A percentile compares a stretch with the other conserved stretches of the same genome.
These are phyloP conservation scores for Lagenaria siceraria DNA, from an alignment of 306 rosid genomes.

Conservation along the genomic window DNA sequence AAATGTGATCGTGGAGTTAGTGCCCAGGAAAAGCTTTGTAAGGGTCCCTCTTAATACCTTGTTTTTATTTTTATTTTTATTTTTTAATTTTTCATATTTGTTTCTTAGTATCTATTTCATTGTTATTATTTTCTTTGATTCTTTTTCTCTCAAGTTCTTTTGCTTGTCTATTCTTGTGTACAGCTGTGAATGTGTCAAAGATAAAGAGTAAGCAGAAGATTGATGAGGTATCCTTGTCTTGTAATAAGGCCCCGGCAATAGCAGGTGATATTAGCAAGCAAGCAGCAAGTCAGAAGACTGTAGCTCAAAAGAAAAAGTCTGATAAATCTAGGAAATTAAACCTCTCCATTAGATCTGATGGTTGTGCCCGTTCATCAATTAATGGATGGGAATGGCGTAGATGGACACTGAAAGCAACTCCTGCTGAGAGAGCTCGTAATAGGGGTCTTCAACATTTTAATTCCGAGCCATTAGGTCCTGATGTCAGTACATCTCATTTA, in stretches of 20 bases:
- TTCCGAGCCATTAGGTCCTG: constrained; percentile 28
- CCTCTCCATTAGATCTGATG: constrained; percentile 63
- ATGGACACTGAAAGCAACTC: constrained; percentile 75
- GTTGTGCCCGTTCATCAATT: constrained; percentile 81
- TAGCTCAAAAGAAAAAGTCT: constrained; percentile 23
- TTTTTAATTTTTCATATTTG: not conserved
- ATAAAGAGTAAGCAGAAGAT: constrained; percentile 41
- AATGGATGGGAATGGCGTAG: constrained; percentile 92
- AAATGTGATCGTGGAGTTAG: constrained; percentile 17
- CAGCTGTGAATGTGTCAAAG: constrained; percentile 50
- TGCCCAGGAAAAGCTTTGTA: constrained; percentile 24
- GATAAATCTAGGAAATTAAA: constrained; percentile 35
- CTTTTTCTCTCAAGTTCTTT: not conserved
- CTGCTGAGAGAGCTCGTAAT: constrained; percentile 60
- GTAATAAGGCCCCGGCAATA: constrained; percentile 47
- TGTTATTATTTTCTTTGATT: constrained; percentile 2
- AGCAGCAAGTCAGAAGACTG: constrained; percentile 30
- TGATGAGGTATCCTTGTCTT: constrained; percentile 22
- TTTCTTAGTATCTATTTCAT: not conserved
- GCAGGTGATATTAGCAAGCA: constrained; percentile 27
- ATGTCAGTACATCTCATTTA: constrained; percentile 40
- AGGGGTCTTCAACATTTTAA: constrained; percentile 43
- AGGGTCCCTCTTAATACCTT: not conserved
- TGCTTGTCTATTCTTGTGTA: constrained; percentile 10
- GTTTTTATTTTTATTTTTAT: not conserved